A percentile compares a stretch with the other conserved stretches of the same genome.
Conservation (phyloP, 257 asterid species). For the Eucommia ulmoides region DNA sequence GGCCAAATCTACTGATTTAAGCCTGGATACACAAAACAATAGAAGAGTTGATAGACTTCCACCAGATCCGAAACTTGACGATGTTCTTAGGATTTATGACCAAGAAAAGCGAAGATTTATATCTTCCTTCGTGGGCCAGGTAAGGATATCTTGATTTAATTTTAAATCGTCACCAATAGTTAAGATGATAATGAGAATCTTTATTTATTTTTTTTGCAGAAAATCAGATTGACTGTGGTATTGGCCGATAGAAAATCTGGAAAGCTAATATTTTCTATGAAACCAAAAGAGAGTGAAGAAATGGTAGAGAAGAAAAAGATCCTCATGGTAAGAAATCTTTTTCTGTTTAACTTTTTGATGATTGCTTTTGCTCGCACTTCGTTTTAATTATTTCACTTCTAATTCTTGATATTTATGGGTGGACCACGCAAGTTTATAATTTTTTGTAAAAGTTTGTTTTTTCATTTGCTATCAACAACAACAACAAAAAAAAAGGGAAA, state of each 20-base stretch:
- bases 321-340: constrained; percentile 51
- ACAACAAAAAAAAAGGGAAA: too few relatives aligned
- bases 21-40: constrained; percentile 19
- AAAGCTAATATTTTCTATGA: constrained; percentile 62
- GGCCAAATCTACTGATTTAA: constrained; percentile 25
- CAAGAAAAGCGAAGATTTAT: constrained; percentile 77
- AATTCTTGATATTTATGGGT: neutral
- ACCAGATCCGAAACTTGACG: constrained; percentile 79
- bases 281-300: constrained; percentile 74
- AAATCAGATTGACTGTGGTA: constrained; percentile 44
- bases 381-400: constrained; percentile 4
- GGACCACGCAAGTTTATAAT: too few relatives aligned
- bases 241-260: constrained; percentile 70
- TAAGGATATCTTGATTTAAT: constrained; percentile 20
- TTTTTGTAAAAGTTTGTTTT: too few relatives aligned
- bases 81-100: constrained; percentile 70
- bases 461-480: too few relatives aligned
- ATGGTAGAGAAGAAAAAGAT: constrained; percentile 54
- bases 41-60: constrained; percentile 22
- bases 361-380: constrained; percentile 2
- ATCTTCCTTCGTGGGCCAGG: constrained; percentile 96
- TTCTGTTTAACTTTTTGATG: neutral
- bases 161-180: too few relatives aligned
- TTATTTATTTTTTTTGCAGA: constrained; percentile 33
- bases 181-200: too few relatives aligned